Conservation (phyloP, 2,329 filamentous ascomycete genomes). For the Aquanectria penicillioides region DNA sequence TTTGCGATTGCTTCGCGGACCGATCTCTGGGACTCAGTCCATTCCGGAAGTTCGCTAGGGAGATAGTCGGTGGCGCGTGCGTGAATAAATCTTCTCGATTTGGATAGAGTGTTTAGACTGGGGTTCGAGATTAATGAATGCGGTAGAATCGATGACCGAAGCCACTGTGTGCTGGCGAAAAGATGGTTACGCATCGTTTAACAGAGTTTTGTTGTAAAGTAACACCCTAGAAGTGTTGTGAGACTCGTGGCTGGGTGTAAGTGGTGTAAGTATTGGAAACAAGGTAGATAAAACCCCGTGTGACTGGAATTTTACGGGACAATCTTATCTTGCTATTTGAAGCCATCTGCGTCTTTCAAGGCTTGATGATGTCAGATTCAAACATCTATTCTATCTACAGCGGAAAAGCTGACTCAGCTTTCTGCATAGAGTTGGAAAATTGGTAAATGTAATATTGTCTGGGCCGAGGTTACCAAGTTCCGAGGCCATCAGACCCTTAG, state of each 20-base stretch:
- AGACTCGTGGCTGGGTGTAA: not conserved
- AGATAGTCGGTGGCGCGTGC: constrained; percentile 15
- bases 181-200: not conserved
- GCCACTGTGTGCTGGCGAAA: not conserved
- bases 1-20: constrained; percentile 26
- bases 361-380: too few species aligned
- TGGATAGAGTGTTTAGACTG: not conserved
- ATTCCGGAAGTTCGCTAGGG: constrained; percentile 16
- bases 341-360: too few species aligned
- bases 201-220: not conserved
- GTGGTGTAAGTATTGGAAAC: not conserved
- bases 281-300: not conserved
- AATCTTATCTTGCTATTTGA: too few species aligned
- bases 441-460: too few species aligned
- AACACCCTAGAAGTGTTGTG: not conserved
- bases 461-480: not conserved
- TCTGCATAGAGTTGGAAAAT: too few species aligned
- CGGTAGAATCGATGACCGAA: not conserved
- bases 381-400: not conserved
- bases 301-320: too few species aligned
- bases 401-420: not conserved
- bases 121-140: not conserved
- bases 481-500: not conserved
- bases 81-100: not conserved
- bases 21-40: constrained; percentile 21